phyloP scores from a whole-genome alignment of 257 asterid genomes.

The Oldenlandia corymbosa region DNA sequence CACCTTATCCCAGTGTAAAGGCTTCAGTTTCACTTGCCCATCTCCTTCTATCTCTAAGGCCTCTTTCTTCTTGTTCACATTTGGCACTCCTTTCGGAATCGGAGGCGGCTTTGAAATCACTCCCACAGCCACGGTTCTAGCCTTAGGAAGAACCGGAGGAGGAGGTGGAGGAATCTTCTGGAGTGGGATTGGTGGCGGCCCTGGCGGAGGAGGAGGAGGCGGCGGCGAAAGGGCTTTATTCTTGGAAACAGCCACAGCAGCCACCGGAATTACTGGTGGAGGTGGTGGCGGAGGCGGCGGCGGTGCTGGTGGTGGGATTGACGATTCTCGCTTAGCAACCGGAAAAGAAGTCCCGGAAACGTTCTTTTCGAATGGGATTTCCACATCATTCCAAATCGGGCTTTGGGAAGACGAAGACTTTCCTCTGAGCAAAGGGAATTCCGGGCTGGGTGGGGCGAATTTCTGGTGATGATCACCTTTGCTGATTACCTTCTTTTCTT shows the following conservation, averaged over 20 bases:
- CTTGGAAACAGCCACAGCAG: no score
- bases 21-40: conserved; percentile 64
- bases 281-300: conserved; percentile 26
- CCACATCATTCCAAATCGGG: conserved; percentile 40
- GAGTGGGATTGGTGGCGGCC: conserved; percentile 14
- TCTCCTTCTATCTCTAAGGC: conserved; percentile 29
- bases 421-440: conserved; percentile 64
- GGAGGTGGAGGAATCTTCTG: conserved; percentile 32
- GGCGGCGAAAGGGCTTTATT: background rate
- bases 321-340: conserved; percentile 28
- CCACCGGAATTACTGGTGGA: background rate
- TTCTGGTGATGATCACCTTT: conserved; percentile 22
- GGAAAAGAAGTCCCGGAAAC: conserved; percentile 16
- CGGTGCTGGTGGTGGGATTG: conserved; percentile 11
- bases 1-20: conserved; percentile 94
- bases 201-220: conserved; percentile 14
- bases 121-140: conserved; percentile 15
- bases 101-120: conserved; percentile 31
- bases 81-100: conserved; percentile 23
- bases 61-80: conserved; percentile 17
- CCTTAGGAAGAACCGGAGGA: conserved; percentile 42
- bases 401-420: conserved; percentile 70
- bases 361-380: conserved; percentile 11
- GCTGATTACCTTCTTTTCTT: conserved; percentile 35
- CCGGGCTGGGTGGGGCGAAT: conserved; percentile 40